Evolutionary conservation across 257 asterid genomes (phyloP), one percentile per base, ranked within the genome.

Genomic region (Ajuga chamaepitys): DNA sequence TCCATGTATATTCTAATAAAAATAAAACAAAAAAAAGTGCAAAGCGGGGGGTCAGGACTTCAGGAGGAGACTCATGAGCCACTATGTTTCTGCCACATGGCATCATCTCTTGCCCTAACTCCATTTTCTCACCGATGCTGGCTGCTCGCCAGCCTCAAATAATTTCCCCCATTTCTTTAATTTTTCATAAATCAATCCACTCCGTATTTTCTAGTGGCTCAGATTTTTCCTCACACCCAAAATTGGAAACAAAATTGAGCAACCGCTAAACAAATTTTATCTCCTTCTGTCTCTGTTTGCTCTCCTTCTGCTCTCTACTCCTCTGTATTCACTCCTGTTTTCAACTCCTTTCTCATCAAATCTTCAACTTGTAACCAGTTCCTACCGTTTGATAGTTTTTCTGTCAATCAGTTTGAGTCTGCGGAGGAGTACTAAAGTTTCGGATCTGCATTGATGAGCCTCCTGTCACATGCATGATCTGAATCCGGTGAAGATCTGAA

Each of bases 121-220:
- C 78, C 71, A 67, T 53, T 58, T 60, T 45, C 28, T 3, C 54
- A 52, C 57, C 51, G 42, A 32, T 54, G 77, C 66, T 67, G 71
- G 70, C 72, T 16, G 61, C 62, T 70, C 73, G 62, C 71, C 77
- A 74, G 96, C 96, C 97, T 87, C 92, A 85, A 79, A 74, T 78
- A 63, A 68, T 70, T 47, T 42, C 58, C 61, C 72, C 69, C 34
- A 41, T 63, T 71, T 83, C 55, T 20, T 28, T 5, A 4, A 51
- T 72, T 66, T 68, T 70, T 53, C 26, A 5, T 14, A 25, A 54
- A 57, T 51, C 46, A 64, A 65, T 66, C 77, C 75, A 58, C 52
- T 1, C n/a, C n/a, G 26, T 70, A 74, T 75, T 64, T 72, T 64
- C 72, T 87, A 58, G 96, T 91, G 98, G 98, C 96, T 91, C 84